Conservation (phyloP, 1,284 basidiomycete genomes). For the Ceratobasidium sp. region DNA sequence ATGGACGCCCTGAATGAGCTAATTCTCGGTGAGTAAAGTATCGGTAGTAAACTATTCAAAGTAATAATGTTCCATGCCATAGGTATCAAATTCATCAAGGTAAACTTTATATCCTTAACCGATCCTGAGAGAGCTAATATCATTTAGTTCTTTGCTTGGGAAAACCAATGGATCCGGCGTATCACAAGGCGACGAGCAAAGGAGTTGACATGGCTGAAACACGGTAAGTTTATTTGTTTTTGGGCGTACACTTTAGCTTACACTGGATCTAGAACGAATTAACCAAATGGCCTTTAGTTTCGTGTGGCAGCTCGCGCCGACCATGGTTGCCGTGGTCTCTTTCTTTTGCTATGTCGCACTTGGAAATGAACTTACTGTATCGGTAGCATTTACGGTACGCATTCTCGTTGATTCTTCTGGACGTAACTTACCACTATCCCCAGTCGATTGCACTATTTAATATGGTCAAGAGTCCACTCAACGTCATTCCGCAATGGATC, state of each 20-base stretch:
- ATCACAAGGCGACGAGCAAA: slow-evolving; percentile 61
- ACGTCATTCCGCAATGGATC: slow-evolving; percentile 76
- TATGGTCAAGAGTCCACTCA: slow-evolving; percentile 70
- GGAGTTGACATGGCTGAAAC: slow-evolving; percentile 79
- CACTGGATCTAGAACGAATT: slow-evolving; percentile 64
- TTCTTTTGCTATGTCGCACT: slow-evolving; percentile 73
- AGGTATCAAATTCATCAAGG: slow-evolving; percentile 83
- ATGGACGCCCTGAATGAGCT: slow-evolving; percentile 91
- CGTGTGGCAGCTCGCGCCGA: slow-evolving; percentile 76
- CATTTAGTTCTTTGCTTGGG: slow-evolving; percentile 80
- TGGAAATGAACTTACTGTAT: slow-evolving; percentile 75
- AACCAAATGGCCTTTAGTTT: slow-evolving; percentile 74
- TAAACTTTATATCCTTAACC: background rate
- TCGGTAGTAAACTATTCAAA: background rate
- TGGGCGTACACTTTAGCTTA: slow-evolving; percentile 36
- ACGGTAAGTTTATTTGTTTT: slow-evolving; percentile 61
- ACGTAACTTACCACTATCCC: slow-evolving; percentile 4
- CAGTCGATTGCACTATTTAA: slow-evolving; percentile 78
- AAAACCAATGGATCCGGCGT: slow-evolving; percentile 78
- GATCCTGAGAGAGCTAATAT: background rate
- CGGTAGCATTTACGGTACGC: slow-evolving; percentile 77
- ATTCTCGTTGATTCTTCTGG: background rate
- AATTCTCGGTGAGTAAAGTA: slow-evolving; percentile 67
- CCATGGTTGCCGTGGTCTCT: slow-evolving; percentile 76
- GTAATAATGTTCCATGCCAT: slow-evolving; percentile 13